Evolutionary conservation across 768 basidiomycete species (phyloP).

Genomic region (Podaxis sp.): DNA sequence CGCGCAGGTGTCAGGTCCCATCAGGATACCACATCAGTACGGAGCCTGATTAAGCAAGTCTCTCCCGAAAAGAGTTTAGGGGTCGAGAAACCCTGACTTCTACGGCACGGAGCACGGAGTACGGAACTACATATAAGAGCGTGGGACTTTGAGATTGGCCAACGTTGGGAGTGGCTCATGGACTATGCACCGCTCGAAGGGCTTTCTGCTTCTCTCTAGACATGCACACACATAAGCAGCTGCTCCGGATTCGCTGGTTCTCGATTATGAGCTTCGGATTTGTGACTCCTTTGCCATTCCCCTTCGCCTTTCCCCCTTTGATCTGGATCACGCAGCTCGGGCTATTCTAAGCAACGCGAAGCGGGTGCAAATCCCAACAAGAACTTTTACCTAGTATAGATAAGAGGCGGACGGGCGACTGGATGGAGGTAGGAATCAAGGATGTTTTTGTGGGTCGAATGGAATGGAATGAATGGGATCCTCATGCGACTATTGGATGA

Average conservation of each 20-base stretch:
- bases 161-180: too few species aligned
- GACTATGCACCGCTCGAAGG: too few species aligned
- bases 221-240: neutral
- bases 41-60: neutral
- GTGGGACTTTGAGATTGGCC: too few species aligned
- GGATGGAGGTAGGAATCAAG: neutral
- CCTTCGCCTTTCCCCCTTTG: neutral
- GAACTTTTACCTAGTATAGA: constrained; percentile 8
- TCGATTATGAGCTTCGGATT: neutral
- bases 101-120: too few species aligned
- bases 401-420: neutral
- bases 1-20: too few species aligned
- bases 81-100: neutral
- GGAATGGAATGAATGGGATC: neutral
- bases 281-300: neutral
- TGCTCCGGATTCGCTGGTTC: neutral
- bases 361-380: constrained; percentile 4
- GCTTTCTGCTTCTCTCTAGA: too few species aligned
- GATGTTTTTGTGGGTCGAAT: neutral
- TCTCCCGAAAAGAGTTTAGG: neutral
- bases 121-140: too few species aligned
- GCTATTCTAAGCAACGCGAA: constrained; percentile 3
- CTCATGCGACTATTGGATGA: neutral
- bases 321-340: constrained; percentile 4
- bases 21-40: neutral